Base-by-base conservation (phyloP, 169 alveolate genomes). In the Eimeria necatrix region DNA sequence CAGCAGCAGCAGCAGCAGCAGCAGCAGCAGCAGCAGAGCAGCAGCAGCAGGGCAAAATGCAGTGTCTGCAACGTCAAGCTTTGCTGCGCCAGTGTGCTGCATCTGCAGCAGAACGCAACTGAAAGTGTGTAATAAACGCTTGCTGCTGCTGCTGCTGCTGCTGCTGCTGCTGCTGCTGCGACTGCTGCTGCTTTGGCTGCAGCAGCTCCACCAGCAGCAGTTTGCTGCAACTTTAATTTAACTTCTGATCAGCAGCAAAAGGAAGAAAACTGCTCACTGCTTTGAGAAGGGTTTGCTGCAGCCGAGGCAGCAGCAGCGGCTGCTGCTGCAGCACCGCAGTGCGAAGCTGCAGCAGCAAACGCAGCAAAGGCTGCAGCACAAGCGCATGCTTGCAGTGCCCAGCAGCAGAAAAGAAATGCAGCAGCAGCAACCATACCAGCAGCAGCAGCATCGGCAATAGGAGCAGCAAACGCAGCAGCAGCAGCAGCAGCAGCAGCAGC, bases 271-370 rank as follows among this genome's bases (percentile, higher is more conserved):
- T 32, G 4, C 91, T 51, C 5, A 83, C 91, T 24, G 91, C 91
- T 20, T 51, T 60, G 12, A 52, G 10, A 32, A 83, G 59, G 91
- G 91, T 74, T 22, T 83, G 51, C 53, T 83, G 59, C 46, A 83
- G 32, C 10, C 91, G 91, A 2, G 74, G 91, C 71, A 83, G 91
- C 76, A 83, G 91, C 91, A 56, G 46, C 26, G 76, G 91, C 76
- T 51, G 91, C 91, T 83, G 91, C 70, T 20, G 74, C 46, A 64
- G 46, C 32, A n/a, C 48, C 74, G 24, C 9, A 5, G 6, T 8
- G 26, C 9, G 56, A 0, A 2, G 53, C 59, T 12, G 3, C 56
- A 73, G 59, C 74, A 64, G n/a, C n/a, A 5, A 8, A 73, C 84
- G 6, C 84, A 5, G 6, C 12, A n/a, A n/a, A 73, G 41, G 51